Percentiles rank a stretch among this genome's conserved stretches.
Evolutionary conservation across 2,329 filamentous ascomycete species (phyloP).

Genomic region (Lachnellula subtilissima): DNA sequence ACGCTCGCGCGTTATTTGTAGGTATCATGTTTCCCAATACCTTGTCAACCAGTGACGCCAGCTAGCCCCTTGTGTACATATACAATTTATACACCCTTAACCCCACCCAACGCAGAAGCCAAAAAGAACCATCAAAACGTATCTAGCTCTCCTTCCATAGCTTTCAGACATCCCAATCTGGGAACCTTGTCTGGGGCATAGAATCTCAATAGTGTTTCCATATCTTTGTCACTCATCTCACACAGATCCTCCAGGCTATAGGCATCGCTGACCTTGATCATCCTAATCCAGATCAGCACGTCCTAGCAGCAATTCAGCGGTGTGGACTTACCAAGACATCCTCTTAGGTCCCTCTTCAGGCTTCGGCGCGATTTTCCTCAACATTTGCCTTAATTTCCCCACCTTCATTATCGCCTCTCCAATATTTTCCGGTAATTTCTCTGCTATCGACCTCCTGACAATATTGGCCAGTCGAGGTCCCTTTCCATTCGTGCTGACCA

Average conservation of each 20-base stretch:
- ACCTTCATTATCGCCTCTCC: constrained; percentile 84
- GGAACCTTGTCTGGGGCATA: constrained; percentile 58
- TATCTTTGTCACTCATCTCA: constrained; percentile 74
- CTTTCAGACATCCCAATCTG: constrained; percentile 48
- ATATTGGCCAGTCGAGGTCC: constrained; percentile 86
- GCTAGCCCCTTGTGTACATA: not conserved
- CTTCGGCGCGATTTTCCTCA: constrained; percentile 71
- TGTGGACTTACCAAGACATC: constrained; percentile 71
- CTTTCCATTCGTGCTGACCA: constrained; percentile 98
- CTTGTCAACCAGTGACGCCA: not conserved
- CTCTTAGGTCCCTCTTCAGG: constrained; percentile 73
- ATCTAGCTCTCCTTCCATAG: constrained; percentile 39
- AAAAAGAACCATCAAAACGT: constrained; percentile 32
- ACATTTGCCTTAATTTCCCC: constrained; percentile 70
- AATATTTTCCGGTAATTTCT: constrained; percentile 68
- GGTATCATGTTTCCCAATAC: not conserved
- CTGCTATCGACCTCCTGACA: constrained; percentile 77
- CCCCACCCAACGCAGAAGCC: constrained; percentile 31
- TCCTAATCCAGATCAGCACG: constrained; percentile 52
- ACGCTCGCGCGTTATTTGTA: not conserved
- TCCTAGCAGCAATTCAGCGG: constrained; percentile 2
- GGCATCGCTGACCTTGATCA: constrained; percentile 83
- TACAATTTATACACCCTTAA: constrained; percentile 4
- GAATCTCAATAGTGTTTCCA: constrained; percentile 75
- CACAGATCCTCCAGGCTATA: constrained; percentile 84